Percentiles rank a stretch among this genome's conserved stretches.
phyloP scores from a whole-genome alignment of 2,329 filamentous ascomycete genomes.

The Peltaster fructicola region DNA sequence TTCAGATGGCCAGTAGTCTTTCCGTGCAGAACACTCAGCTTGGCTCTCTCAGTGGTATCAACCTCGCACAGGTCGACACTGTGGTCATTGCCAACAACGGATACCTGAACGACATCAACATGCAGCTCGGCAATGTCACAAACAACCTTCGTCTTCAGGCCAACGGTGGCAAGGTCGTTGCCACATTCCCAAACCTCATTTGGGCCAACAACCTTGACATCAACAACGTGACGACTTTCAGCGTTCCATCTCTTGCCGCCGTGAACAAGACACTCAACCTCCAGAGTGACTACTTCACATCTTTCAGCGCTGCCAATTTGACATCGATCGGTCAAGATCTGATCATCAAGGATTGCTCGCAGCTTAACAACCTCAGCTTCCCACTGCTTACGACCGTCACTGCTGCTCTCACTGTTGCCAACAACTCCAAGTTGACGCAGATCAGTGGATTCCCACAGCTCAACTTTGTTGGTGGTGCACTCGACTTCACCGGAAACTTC shows the following conservation, averaged over 20 bases:
- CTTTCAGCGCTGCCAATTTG: constrained; percentile 50
- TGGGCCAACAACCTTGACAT: constrained; percentile 68
- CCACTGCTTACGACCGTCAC: constrained; percentile 48
- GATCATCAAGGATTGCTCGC: constrained; percentile 38
- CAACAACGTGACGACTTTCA: constrained; percentile 59
- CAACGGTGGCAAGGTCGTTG: constrained; percentile 57
- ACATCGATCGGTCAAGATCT: constrained; percentile 44
- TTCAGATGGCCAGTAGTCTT: constrained; percentile 52
- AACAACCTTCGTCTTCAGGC: constrained; percentile 53
- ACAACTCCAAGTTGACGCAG: constrained; percentile 59
- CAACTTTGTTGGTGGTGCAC: constrained; percentile 53
- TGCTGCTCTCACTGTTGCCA: constrained; percentile 71
- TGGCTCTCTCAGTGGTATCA: constrained; percentile 60
- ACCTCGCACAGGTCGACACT: constrained; percentile 51
- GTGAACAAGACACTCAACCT: constrained; percentile 72
- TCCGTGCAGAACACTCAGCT: constrained; percentile 76
- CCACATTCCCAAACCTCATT: constrained; percentile 62
- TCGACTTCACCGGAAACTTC: constrained; percentile 76
- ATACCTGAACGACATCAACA: constrained; percentile 56
- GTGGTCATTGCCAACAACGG: constrained; percentile 86
- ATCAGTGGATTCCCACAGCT: constrained; percentile 54
- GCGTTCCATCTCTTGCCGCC: constrained; percentile 50
- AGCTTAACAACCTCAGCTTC: constrained; percentile 57
- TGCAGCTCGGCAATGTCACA: constrained; percentile 61
- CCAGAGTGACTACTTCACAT: constrained; percentile 56